A percentile compares a stretch with the other conserved stretches of the same genome.
Evolutionary conservation across 306 rosid species (phyloP).

Genomic region (Rosa rugosa): DNA sequence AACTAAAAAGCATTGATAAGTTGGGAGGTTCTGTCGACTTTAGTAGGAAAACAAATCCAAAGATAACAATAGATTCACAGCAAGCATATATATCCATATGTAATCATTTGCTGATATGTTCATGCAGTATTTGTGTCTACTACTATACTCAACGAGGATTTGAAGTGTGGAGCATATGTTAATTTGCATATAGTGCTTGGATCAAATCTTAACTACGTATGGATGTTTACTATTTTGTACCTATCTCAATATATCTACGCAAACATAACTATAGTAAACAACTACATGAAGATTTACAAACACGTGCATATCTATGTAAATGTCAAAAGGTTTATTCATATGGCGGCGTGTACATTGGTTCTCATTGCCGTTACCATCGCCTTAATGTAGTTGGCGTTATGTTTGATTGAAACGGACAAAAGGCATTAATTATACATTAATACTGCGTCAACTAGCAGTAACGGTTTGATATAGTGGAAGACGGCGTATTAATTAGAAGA

Average conservation of each 20-base stretch:
- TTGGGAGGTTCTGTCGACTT: background rate
- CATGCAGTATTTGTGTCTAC: background rate
- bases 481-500: background rate
- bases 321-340: background rate
- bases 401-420: background rate
- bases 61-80: background rate
- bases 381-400: conserved; percentile 1
- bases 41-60: background rate
- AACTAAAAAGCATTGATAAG: background rate
- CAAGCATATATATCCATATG: background rate
- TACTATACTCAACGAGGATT: background rate
- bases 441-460: background rate
- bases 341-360: background rate
- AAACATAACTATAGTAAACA: background rate
- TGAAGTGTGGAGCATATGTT: background rate
- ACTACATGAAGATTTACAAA: background rate
- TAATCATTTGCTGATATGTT: background rate
- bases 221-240: background rate
- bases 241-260: background rate
- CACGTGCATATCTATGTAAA: background rate
- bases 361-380: background rate
- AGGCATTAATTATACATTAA: background rate
- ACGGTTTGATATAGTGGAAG: background rate
- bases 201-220: background rate
- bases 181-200: background rate